phyloP scores from a whole-genome alignment of 1,284 basidiomycete species.

The Moesziomyces parantarcticus region DNA sequence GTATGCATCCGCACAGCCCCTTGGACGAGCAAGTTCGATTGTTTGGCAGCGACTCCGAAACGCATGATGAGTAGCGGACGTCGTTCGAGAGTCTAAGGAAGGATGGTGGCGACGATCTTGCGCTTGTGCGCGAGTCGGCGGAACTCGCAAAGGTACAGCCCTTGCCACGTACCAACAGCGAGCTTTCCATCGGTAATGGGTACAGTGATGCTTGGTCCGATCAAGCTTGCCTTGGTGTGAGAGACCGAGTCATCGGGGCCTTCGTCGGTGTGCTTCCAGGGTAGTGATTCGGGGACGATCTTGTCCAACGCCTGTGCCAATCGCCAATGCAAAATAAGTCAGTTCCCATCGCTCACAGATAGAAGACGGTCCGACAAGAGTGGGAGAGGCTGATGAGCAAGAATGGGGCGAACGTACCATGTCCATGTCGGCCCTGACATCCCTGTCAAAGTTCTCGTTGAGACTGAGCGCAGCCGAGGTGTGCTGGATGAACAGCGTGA shows the following conservation, averaged over 20 bases:
- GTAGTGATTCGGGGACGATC: slow-evolving; percentile 81
- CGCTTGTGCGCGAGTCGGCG: slow-evolving; percentile 76
- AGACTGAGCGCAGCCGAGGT: slow-evolving; percentile 88
- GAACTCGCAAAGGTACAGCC: slow-evolving; percentile 82
- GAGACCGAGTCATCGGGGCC: slow-evolving; percentile 72
- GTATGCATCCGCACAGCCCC: no score
- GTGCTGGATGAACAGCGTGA: slow-evolving; percentile 78
- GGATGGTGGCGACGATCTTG: slow-evolving; percentile 81
- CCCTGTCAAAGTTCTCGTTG: slow-evolving; percentile 84
- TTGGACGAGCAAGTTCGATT: no score
- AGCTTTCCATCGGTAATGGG: slow-evolving; percentile 85
- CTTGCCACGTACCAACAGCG: slow-evolving; percentile 92
- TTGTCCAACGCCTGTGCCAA: slow-evolving; percentile 77
- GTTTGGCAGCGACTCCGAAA: no score
- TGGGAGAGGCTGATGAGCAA: not conserved
- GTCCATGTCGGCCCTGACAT: slow-evolving; percentile 71
- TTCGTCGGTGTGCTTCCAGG: slow-evolving; percentile 89
- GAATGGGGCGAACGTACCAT: slow-evolving; percentile 59
- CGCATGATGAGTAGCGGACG: no score
- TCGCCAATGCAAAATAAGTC: no score
- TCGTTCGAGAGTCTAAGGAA: slow-evolving; percentile 69
- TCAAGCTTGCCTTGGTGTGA: slow-evolving; percentile 86
- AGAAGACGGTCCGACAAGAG: no score
- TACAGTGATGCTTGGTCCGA: slow-evolving; percentile 83
- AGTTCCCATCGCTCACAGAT: no score